Evolutionary conservation across 306 rosid species (phyloP).

Genomic region (Inga laurina): DNA sequence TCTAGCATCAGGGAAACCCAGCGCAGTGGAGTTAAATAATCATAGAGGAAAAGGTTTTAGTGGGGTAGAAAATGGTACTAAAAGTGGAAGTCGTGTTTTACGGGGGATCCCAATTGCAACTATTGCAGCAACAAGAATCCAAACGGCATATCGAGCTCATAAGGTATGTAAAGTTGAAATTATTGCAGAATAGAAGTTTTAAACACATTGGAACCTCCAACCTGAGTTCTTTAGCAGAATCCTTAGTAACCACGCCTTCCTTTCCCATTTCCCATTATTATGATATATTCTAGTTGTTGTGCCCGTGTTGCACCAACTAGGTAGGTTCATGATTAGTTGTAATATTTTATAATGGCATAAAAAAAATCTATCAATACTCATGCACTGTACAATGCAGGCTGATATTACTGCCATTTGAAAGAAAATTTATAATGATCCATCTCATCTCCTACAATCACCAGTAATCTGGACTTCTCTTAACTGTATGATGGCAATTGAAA

Average conservation of each 20-base stretch:
- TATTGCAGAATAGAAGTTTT: constrained; percentile 5
- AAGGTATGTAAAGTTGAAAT: constrained; percentile 43
- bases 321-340: background rate
- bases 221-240: background rate
- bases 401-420: too few species aligned
- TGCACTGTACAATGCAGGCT: too few species aligned
- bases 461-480: too few species aligned
- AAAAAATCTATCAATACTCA: background rate
- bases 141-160: constrained; percentile 72
- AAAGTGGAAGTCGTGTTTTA: constrained; percentile 35
- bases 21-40: constrained; percentile 40
- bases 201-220: background rate
- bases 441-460: too few species aligned
- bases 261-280: background rate
- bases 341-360: background rate
- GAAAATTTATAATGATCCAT: too few species aligned
- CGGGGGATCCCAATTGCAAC: constrained; percentile 54
- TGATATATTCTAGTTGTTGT: background rate
- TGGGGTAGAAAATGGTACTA: constrained; percentile 30
- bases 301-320: background rate
- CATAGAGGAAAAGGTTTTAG: constrained; percentile 23
- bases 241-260: background rate
- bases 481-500: too few species aligned
- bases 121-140: constrained; percentile 72
- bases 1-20: constrained; percentile 35